A percentile compares a stretch with the other conserved stretches of the same genome.
phyloP scores from a whole-genome alignment of 2,329 filamentous ascomycete species.

The Nannizziopsis arthrosporioides region DNA sequence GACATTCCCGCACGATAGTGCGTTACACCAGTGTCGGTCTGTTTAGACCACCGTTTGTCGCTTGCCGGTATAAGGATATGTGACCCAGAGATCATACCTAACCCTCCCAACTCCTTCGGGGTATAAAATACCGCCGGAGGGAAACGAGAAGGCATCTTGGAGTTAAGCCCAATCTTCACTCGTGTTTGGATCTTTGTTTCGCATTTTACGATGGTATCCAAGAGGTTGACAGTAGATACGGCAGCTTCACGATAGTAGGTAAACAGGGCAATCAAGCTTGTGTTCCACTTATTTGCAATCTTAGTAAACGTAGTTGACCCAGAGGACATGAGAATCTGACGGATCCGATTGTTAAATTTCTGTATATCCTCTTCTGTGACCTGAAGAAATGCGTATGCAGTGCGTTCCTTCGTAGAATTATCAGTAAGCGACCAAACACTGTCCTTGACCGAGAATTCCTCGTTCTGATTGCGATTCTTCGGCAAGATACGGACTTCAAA shows the following conservation, averaged over 20 bases:
- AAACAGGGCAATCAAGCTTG: constrained; percentile 88
- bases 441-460: constrained; percentile 94
- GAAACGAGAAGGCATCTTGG: constrained; percentile 98
- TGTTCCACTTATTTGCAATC: constrained; percentile 99
- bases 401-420: constrained; percentile 92
- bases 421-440: constrained; percentile 97
- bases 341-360: constrained; percentile 98
- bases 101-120: constrained; percentile 88
- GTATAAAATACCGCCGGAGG: constrained; percentile 98
- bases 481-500: constrained; percentile 95
- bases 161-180: constrained; percentile 97
- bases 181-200: constrained; percentile 99
- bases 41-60: constrained; percentile 96
- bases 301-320: constrained; percentile 99
- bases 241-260: constrained; percentile 98
- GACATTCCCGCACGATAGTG: constrained; percentile 98
- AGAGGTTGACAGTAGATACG: constrained; percentile 81
- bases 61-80: constrained; percentile 95
- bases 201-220: constrained; percentile 98
- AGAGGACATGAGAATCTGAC: constrained; percentile 97
- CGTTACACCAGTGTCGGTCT: constrained; percentile 92
- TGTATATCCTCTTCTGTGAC: constrained; percentile 96
- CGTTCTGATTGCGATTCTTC: constrained; percentile 87
- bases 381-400: constrained; percentile 91
- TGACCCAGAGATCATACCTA: constrained; percentile 98